Evolutionary conservation across 2,329 filamentous ascomycete genomes (phyloP).

Genomic region (Apiospora rasikravindrae): DNA sequence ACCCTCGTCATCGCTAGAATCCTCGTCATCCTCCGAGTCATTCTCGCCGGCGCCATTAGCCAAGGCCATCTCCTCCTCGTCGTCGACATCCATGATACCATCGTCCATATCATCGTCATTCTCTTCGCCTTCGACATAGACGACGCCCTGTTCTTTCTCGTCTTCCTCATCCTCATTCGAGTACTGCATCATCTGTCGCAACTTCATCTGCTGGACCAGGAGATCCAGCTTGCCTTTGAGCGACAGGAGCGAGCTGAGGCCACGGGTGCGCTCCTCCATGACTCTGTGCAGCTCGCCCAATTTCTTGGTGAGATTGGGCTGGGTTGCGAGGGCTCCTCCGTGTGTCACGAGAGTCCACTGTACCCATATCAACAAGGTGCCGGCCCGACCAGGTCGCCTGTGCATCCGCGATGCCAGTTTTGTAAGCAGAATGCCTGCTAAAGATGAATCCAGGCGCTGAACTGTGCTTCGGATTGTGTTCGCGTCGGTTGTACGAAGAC

Average conservation of each 20-base stretch:
- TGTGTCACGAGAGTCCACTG: constrained; percentile 94
- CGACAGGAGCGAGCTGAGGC: constrained; percentile 80
- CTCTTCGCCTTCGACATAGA: constrained; percentile 87
- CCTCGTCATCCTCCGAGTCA: constrained; percentile 66
- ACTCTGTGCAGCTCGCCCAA: constrained; percentile 84
- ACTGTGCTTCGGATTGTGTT: constrained; percentile 85
- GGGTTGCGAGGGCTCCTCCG: constrained; percentile 86
- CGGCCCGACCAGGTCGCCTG: constrained; percentile 84
- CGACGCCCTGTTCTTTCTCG: constrained; percentile 73
- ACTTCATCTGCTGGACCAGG: constrained; percentile 85
- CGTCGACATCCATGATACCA: constrained; percentile 57
- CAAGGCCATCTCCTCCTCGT: constrained; percentile 59
- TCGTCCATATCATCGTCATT: constrained; percentile 54
- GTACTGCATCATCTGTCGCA: constrained; percentile 73
- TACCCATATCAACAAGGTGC: constrained; percentile 91
- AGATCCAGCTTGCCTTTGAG: constrained; percentile 96
- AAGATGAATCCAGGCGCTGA: constrained; percentile 83
- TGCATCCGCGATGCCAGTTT: constrained; percentile 88
- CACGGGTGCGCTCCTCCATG: constrained; percentile 82
- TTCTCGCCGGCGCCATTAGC: constrained; percentile 60
- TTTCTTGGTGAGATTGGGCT: constrained; percentile 80
- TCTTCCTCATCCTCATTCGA: constrained; percentile 59
- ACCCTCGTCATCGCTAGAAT: constrained; percentile 45
- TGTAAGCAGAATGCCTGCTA: constrained; percentile 79
- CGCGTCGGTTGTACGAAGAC: constrained; percentile 79